Base-by-base conservation (phyloP, 768 basidiomycete genomes). In the Pisolithus orientalis region DNA sequence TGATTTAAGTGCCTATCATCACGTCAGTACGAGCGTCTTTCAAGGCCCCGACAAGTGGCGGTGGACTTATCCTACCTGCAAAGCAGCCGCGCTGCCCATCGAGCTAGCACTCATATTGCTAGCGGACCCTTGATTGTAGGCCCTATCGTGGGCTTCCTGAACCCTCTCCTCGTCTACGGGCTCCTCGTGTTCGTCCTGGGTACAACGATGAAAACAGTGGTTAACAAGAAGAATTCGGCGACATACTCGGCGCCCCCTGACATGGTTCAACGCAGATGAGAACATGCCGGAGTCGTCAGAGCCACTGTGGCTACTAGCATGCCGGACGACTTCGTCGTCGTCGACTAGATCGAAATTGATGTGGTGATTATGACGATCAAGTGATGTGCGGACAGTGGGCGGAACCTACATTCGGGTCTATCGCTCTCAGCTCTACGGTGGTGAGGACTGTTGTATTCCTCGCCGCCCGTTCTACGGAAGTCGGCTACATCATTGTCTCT, bases 61-160 rank as follows among this genome's bases (percentile, higher is more conserved):
- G 17, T 17, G 17, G 40, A 13, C 27, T 13, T 34, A 17, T 55
- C 67, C 52, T 53, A 82, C 85, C 75, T 88, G 78, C 57, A 89
- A 56, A 13, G 90, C 90, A 17, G 90, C 90, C 25, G 90, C 90
- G 53, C 84, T 76, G 17, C 90, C 90, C 53, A 91, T 66, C 13
- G 80, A 75, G 28, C 73, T 69, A 2, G 90, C 87, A 54, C 73
- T 75, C 61, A 92, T 31, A 32, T n/a, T 55, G n/a, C 64, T 69
- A 24, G 72, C 62, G 1, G 78, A 73, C 6, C 76, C 78, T 44
- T 80, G 59, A 1, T 74, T 62, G 62, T 90, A 90, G 2, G 79
- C 87, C 60, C 79, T 58, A 29, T 79, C 65, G 63, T 92, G 87
- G 9, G 85, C 81, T 17, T 71, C 58, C 37, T 75, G 74, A 28